Percentiles rank a stretch among this genome's conserved stretches.
Conservation (phyloP, 306 rosid species). For the Sindora glabra region DNA sequence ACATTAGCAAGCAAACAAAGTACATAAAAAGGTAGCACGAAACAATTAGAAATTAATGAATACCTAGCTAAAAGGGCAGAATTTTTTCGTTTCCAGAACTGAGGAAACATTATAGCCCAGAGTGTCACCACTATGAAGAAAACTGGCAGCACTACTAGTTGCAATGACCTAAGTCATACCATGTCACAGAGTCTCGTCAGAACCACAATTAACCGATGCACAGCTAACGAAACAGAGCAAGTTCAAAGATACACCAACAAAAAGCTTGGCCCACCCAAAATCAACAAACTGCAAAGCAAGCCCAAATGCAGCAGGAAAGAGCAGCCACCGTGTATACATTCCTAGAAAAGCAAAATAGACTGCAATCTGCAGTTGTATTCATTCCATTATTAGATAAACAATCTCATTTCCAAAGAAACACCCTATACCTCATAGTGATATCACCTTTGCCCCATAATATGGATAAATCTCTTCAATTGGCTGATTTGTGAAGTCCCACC, state of each 20-base stretch:
- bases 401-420: background rate
- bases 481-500: slow-evolving; percentile 82
- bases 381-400: slow-evolving; percentile 15
- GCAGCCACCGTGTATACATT: slow-evolving; percentile 88
- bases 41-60: background rate
- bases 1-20: background rate
- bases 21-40: background rate
- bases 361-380: slow-evolving; percentile 60
- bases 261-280: slow-evolving; percentile 55
- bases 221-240: background rate
- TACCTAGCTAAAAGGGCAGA: slow-evolving; percentile 88
- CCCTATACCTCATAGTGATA: background rate
- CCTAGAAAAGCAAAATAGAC: slow-evolving; percentile 96
- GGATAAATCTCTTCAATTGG: slow-evolving; percentile 83
- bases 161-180: slow-evolving; percentile 52
- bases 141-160: slow-evolving; percentile 60
- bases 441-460: slow-evolving; percentile 88
- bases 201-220: slow-evolving; percentile 14
- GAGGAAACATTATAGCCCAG: slow-evolving; percentile 91
- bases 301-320: slow-evolving; percentile 78
- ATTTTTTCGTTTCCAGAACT: slow-evolving; percentile 96
- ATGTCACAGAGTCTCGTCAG: background rate
- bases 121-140: slow-evolving; percentile 65
- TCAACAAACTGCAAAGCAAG: slow-evolving; percentile 61
- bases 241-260: background rate